These are phyloP conservation scores for Cutaneotrichosporon dermatis DNA, from an alignment of 1,284 basidiomycete genomes.

Conservation along the genomic window DNA sequence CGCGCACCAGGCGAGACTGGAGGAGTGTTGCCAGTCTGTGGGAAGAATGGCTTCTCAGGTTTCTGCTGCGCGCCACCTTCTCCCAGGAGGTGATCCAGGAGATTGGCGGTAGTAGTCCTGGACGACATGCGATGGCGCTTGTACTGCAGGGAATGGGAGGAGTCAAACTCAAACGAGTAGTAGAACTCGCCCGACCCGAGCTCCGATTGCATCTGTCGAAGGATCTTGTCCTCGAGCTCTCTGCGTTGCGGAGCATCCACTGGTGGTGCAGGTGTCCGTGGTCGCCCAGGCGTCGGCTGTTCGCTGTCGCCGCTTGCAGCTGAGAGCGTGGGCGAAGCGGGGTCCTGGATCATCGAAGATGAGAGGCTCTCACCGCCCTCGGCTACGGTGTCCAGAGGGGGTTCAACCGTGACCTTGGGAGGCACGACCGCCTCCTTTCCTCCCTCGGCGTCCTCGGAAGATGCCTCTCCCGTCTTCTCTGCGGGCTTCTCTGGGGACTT, in stretches of 20 bases:
- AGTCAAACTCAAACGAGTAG: slow-evolving; percentile 53
- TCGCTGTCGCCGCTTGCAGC: not conserved
- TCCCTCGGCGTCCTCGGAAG: not conserved
- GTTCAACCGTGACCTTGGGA: slow-evolving; percentile 6
- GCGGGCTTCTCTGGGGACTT: not conserved
- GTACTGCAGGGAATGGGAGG: slow-evolving; percentile 52
- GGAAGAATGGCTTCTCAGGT: slow-evolving; percentile 15
- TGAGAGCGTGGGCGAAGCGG: not conserved
- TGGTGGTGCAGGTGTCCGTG: not conserved
- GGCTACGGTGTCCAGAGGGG: slow-evolving; percentile 2
- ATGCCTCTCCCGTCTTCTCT: not conserved
- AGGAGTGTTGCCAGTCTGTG: slow-evolving; percentile 2
- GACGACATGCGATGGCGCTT: slow-evolving; percentile 45
- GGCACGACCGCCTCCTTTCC: not conserved
- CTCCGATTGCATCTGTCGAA: slow-evolving; percentile 44
- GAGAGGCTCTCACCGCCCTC: not conserved
- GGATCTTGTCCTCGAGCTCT: slow-evolving; percentile 48
- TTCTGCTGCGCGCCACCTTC: not conserved
- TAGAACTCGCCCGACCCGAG: slow-evolving; percentile 47
- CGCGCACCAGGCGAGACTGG: not conserved
- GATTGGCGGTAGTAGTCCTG: slow-evolving; percentile 19
- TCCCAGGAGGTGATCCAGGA: slow-evolving; percentile 28
- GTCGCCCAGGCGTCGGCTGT: not conserved
- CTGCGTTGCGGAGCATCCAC: slow-evolving; percentile 36
- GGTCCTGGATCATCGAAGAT: not conserved